Evolutionary conservation across 768 basidiomycete species (phyloP), one percentile per base, ranked within the genome.

Genomic region (Plicaturopsis crispa): DNA sequence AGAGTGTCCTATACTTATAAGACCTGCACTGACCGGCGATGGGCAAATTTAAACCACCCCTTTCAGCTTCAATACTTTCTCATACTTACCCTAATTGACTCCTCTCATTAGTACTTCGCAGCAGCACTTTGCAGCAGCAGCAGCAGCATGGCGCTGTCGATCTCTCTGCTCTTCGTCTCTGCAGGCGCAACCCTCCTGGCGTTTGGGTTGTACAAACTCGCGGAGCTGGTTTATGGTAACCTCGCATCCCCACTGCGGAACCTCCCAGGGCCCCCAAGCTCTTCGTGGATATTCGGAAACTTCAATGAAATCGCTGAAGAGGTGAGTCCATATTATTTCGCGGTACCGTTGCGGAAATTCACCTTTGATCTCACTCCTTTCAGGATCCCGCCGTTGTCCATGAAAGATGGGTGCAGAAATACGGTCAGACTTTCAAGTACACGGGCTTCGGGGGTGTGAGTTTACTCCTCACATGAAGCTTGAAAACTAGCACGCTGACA

Each of bases 181-280:
- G 3, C 33, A 8, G 61, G 46, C 6, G 61, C 55, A 12, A 49
- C 48, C 2, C 41, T 58, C 11, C 33, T 48, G 2, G n/a, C n/a
- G n/a, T 67, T 61, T 48, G 54, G 51, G 10, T 26, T 57, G 1
- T 61, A 58, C 48, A 65, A 57, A 33, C 18, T 64, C 7, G 41
- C 51, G 22, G 42, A 33, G 17, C 45, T 57, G 22, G 16, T 66
- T 30, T 64, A 64, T 35, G 34, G 33, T 2, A 50, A 60, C 31
- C 56, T 55, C 42, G 59, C 50, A 10, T 73, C 73, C 0, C 64
- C 71, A 2, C 46, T 77, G 12, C 61, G 63, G n/a, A 44, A 61
- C 30, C 60, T 80, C 17, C 76, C 67, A 1, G 76, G 76, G 1
- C 78, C 77, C 1, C 57, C 64, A 13, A 67, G 50, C 37, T 36